Percentiles rank a stretch among this genome's conserved stretches.
Evolutionary conservation across 768 basidiomycete genomes (phyloP).

Genomic region (Psilocybe cubensis): DNA sequence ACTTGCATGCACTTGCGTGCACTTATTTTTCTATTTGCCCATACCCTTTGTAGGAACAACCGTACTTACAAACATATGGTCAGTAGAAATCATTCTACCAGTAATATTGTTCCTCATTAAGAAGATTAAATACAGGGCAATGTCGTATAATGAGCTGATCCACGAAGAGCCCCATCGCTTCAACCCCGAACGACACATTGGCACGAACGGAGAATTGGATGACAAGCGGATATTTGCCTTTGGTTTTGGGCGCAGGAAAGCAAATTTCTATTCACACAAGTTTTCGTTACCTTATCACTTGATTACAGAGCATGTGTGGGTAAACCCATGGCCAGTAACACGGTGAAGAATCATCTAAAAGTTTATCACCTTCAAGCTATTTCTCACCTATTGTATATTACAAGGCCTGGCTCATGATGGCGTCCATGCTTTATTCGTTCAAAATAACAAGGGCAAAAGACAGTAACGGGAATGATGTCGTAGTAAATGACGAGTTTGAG

Average conservation of each 20-base stretch:
- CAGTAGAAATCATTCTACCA: neutral
- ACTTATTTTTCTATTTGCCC: too few species aligned
- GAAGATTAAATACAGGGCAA: conserved; percentile 14
- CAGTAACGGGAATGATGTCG: conserved; percentile 36
- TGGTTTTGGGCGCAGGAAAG: conserved; percentile 28
- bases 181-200: conserved; percentile 28
- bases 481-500: conserved; percentile 13
- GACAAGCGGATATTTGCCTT: neutral
- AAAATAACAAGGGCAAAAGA: conserved; percentile 34
- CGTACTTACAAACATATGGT: conserved; percentile 18
- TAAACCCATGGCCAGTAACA: conserved; percentile 14
- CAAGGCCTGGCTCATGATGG: conserved; percentile 31
- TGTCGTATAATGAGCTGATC: conserved; percentile 22
- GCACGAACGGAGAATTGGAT: conserved; percentile 14
- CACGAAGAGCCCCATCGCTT: conserved; percentile 26
- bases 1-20: too few species aligned
- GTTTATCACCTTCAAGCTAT: neutral
- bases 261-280: too few species aligned
- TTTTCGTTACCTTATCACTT: neutral
- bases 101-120: neutral
- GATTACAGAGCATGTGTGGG: conserved; percentile 14
- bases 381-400: conserved; percentile 22
- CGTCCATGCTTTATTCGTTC: conserved; percentile 35
- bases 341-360: neutral
- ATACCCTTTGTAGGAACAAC: conserved; percentile 17